Conservation (phyloP, 345 rosid species). For the Gossypium sturtianum region DNA sequence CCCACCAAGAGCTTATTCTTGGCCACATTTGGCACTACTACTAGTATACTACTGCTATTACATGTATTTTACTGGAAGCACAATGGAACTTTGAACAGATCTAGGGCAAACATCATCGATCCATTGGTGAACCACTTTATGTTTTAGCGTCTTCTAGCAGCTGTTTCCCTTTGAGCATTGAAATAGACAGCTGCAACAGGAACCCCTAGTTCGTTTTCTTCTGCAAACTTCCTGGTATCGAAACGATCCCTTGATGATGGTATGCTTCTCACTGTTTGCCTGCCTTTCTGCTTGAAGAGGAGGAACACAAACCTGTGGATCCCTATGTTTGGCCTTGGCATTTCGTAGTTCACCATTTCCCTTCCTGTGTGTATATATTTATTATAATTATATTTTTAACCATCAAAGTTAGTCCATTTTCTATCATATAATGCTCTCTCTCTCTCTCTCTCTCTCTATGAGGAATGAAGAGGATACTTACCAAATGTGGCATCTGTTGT, state of each 20-base stretch:
- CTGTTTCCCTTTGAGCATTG: conserved; percentile 90
- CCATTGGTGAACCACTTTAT: not conserved
- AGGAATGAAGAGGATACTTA: conserved; percentile 22
- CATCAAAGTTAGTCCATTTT: not conserved
- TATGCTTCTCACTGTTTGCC: conserved; percentile 41
- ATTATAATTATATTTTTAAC: not conserved
- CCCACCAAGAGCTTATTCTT: conserved; percentile 5
- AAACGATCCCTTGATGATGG: conserved; percentile 66
- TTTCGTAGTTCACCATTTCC: conserved; percentile 71
- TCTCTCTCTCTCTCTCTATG: not conserved
- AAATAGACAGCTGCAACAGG: conserved; percentile 92
- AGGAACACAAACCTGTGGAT: conserved; percentile 87
- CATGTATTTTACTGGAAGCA: not conserved
- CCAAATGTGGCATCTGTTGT: conserved; percentile 92
- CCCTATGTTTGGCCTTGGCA: conserved; percentile 93
- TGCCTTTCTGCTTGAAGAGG: conserved; percentile 66
- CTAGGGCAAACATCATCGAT: not conserved
- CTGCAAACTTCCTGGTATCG: conserved; percentile 65
- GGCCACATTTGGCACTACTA: not conserved
- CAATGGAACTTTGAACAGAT: conserved; percentile 4
- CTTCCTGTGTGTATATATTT: conserved; percentile 36
- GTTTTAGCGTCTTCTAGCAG: conserved; percentile 78
- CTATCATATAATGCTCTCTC: not conserved
- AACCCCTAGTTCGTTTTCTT: conserved; percentile 62
- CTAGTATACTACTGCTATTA: not conserved